phyloP scores from a whole-genome alignment of 495 filamentous ascomycete species.

The Pyrenopolyporus hunteri region DNA sequence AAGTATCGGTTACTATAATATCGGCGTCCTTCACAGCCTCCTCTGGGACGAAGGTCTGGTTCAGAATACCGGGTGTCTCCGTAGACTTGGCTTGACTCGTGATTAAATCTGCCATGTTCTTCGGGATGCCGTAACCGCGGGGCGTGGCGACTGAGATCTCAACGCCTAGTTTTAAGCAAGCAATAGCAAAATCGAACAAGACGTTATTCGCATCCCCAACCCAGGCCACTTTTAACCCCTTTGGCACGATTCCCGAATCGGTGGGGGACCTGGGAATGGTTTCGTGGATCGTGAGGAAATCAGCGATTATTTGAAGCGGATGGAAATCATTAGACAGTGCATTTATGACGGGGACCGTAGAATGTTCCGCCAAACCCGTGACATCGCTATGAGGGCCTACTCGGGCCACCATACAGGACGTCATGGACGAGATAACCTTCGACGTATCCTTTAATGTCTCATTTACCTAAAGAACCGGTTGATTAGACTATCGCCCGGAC shows the following conservation, averaged over 20 bases:
- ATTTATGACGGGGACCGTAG: slow-evolving; percentile 91
- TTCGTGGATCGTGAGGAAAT: slow-evolving; percentile 90
- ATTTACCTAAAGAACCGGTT: slow-evolving; percentile 63
- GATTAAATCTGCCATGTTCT: slow-evolving; percentile 72
- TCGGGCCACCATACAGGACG: slow-evolving; percentile 85
- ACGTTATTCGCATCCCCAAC: slow-evolving; percentile 97
- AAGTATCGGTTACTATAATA: slow-evolving; percentile 93
- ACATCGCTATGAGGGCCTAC: slow-evolving; percentile 86
- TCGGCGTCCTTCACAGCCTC: slow-evolving; percentile 89
- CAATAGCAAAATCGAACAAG: slow-evolving; percentile 88
- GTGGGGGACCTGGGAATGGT: slow-evolving; percentile 58
- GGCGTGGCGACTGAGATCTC: slow-evolving; percentile 87
- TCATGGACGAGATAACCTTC: slow-evolving; percentile 90
- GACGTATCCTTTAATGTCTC: slow-evolving; percentile 90
- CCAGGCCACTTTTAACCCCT: slow-evolving; percentile 91
- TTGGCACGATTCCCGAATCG: slow-evolving; percentile 63
- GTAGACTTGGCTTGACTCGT: slow-evolving; percentile 62
- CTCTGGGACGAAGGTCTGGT: slow-evolving; percentile 78
- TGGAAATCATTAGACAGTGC: slow-evolving; percentile 88
- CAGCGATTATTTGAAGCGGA: slow-evolving; percentile 89
- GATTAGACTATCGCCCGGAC: slow-evolving; percentile 6
- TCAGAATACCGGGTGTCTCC: slow-evolving; percentile 65
- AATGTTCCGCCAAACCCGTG: slow-evolving; percentile 75
- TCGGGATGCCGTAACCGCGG: slow-evolving; percentile 77
- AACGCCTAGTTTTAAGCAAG: slow-evolving; percentile 82